Evolutionary conservation across 2,329 filamentous ascomycete species (phyloP), one percentile per base, ranked within the genome.

Genomic region (Didymella glomerata): DNA sequence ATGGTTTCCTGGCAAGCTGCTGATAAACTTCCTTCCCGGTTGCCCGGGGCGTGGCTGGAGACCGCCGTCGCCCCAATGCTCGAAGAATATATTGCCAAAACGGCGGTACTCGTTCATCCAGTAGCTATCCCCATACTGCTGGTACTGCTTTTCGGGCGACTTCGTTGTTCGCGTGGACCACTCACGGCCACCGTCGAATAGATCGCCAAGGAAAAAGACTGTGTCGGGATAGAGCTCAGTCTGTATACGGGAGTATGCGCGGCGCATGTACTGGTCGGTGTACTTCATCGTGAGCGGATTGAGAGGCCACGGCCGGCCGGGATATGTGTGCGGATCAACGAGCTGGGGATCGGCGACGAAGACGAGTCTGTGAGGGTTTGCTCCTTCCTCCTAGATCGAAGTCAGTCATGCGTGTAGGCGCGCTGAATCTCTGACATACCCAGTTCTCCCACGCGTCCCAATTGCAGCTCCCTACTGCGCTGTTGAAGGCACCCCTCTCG

Each of bases 171-270:
- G 80, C 13, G 93, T 94, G 66, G 89, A 90, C 95, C 95, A 99
- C 81, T 99, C 95, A 66, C 95, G 86, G 9, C 95, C 95, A 4
- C 95, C 95, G 73, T 99, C 95, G 70, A 99, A 97, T 0, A 99
- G 81, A 73, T 99, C 95, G 8, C 95, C 95, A 0, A 99, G 82
- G 73, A 99, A 98, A 73, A 97, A 86, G 1, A 96, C 82, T 16
- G 91, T 93, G 73, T 97, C 92, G 0, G 95, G 95, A n/a, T 86
- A 85, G 14, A 98, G 82, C 18, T 86, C 80, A 18, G 84, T 80
- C 71, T 97, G 92, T 57, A 98, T 84, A 52, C 89, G 85, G n/a
- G 83, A 85, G 75, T 96, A 98, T 9, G 90, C 88, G 41, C 93
- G 88, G 40, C 89, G 88, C 64, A 99, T 85, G 78, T 97, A 99